phyloP scores from a whole-genome alignment of 192 early-diverging fungal genomes.

The Lobosporangium transversale region DNA sequence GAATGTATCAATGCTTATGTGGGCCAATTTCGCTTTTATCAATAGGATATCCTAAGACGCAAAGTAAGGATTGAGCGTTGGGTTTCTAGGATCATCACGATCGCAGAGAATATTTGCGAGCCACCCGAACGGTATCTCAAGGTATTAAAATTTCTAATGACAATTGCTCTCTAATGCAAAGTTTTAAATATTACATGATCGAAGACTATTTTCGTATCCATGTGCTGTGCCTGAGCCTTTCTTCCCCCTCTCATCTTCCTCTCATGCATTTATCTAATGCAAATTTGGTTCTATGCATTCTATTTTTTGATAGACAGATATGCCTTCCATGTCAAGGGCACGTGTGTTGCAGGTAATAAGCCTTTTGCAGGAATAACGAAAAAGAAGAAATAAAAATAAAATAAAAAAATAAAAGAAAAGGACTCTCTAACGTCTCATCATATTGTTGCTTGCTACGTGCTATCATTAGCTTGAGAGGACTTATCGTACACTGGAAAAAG shows the following conservation, averaged over 20 bases:
- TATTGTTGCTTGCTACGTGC: neutral
- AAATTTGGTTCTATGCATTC: neutral
- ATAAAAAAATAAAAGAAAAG: neutral
- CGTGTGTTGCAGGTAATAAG: constrained; percentile 30
- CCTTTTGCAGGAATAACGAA: no score
- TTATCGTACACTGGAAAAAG: constrained; percentile 33
- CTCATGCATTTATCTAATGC: no score
- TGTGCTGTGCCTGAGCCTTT: no score
- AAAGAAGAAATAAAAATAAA: no score
- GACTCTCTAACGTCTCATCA: neutral
- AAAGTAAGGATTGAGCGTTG: constrained; percentile 31
- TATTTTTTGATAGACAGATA: constrained; percentile 14
- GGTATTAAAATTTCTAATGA: constrained; percentile 7
- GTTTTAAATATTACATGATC: no score
- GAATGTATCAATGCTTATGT: no score
- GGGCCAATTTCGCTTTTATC: no score
- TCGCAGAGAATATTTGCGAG: constrained; percentile 43
- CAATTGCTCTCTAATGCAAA: neutral
- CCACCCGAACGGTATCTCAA: constrained; percentile 19
- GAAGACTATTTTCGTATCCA: no score
- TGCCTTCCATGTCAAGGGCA: constrained; percentile 47
- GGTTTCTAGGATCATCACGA: constrained; percentile 39
- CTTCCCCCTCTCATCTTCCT: no score
- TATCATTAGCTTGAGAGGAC: constrained; percentile 21
- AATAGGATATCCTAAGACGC: constrained; percentile 44